Evolutionary conservation across 2,329 filamentous ascomycete species (phyloP), one percentile per base, ranked within the genome.

Genomic region (Colletotrichum sp.): DNA sequence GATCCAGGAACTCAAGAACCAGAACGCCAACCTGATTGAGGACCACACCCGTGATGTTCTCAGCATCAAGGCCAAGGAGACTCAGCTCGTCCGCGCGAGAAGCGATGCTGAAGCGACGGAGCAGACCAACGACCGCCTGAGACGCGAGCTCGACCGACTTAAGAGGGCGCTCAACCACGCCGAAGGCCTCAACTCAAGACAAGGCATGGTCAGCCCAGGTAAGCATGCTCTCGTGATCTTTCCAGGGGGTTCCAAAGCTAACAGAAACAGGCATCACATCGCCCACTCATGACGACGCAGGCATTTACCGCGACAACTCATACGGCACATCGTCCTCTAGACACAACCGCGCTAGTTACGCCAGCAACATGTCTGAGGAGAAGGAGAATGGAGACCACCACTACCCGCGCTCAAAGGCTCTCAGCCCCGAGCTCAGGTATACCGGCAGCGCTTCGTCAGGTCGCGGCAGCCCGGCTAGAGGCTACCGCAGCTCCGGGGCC

Each of bases 1-100:
- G 83, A 94, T 99, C 57, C 94, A 96, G 79, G 97, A 99, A 85
- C 90, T 99, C 34, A 98, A 98, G 86, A 98, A 98, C 81, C 95
- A 98, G 83, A 99, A 99, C 81, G 97, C 97, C 28, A 94, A 97
- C 78, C 89, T 99, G 39, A 99, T 99, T 77, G 97, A 99, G 85
- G 96, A 99, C 81, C 96, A 99, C 83, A 99, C 97, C 0, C 91
- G 96, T 64, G 96, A 99, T 81, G 95, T 98, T 0, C 89, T 99
- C 57, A 97, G 96, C 80, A 98, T 99, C 86, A 99, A 99, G 84
- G 97, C 97, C 16, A 99, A 99, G 85, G 97, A 99, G 84, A 99
- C 97, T 4, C 97, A 99, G 81, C 90, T 99, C 7, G 96, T 99
- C 12, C 93, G 97, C 60, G 96, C 97, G 13, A 91, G 96, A 71